Base-by-base conservation (phyloP, 2,329 filamentous ascomycete genomes). In the Pseudopithomyces chartarum region DNA sequence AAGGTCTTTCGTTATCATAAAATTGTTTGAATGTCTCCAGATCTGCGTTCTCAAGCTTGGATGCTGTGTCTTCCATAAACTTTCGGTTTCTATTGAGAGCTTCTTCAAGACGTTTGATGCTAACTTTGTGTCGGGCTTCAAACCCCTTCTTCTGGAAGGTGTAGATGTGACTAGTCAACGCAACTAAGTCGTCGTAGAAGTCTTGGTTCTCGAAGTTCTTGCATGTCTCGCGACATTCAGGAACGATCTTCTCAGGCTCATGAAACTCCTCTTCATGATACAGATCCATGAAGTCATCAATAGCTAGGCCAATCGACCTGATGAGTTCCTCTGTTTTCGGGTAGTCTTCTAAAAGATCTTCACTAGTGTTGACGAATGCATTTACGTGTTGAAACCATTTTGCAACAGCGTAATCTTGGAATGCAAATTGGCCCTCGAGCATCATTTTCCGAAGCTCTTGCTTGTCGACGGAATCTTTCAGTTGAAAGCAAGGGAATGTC, bases 1-100 rank as follows among this genome's bases (percentile, higher is more conserved):
- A 81, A 10, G 69, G 44, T 8, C 70, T 72, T 19, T 61, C 59
- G 3, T 58, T 32, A 5, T 80, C 79, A 54, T 82, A 81, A 40
- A 71, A 74, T 12, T 64, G 46, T 3, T 47, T 17, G 38, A 68
- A 65, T 1, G 32, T 54, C 5, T 19, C 44, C 5, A 51, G 43
- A 11, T 70, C 60, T 0, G 2, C 3, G 6, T 39, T 20, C 15
- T 40, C 55, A 2, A 23, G 62, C 45, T 54, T 60, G 15, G 10
- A 71, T 0, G 56, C 48, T 0, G 69, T 56, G 0, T 64, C 57
- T 44, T 77, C 73, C 15, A 79, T 63, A 0, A 65, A n/a, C 19
- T 59, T 62, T 1, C 74, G 66, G 36, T 74, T 76, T 0, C 66
- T 52, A 2, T 62, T 49, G 1, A 79, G 55, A 0, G 68, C 63